These are phyloP conservation scores for Sporobolomyces pararoseus DNA, from an alignment of 768 basidiomycete species.

Conservation along the genomic window DNA sequence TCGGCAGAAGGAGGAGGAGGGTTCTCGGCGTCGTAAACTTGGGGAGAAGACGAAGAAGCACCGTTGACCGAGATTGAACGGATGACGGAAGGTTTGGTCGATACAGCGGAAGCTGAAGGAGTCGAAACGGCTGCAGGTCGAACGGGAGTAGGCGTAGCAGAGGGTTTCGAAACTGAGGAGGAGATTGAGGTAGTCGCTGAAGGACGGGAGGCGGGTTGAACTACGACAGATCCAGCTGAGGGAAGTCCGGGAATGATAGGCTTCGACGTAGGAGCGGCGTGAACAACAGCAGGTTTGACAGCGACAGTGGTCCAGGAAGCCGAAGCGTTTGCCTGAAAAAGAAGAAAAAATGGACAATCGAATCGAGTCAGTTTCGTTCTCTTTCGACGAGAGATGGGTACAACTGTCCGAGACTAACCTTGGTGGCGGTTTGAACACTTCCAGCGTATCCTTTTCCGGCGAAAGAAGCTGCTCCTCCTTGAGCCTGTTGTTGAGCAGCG, in stretches of 20 bases:
- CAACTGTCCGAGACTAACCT: too few relatives aligned
- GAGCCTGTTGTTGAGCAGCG: slow-evolving; percentile 30
- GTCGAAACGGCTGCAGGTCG: slow-evolving; percentile 11
- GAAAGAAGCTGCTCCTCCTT: slow-evolving; percentile 6
- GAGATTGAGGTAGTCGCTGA: background rate
- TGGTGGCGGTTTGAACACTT: slow-evolving; percentile 53
- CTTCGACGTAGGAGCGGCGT: slow-evolving; percentile 14
- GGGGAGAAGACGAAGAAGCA: slow-evolving; percentile 41
- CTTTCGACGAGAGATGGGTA: too few relatives aligned
- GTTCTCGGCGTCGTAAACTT: slow-evolving; percentile 60
- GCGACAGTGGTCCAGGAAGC: slow-evolving; percentile 41
- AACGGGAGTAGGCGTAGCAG: background rate
- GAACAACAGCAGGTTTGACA: slow-evolving; percentile 35
- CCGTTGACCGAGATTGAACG: slow-evolving; percentile 46
- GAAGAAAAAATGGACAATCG: background rate
- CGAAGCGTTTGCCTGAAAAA: background rate
- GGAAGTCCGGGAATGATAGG: slow-evolving; percentile 33
- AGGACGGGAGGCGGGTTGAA: slow-evolving; percentile 5
- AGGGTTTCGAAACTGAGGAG: background rate
- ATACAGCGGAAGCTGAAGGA: background rate
- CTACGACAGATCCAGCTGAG: slow-evolving; percentile 10
- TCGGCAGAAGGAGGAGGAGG: slow-evolving; percentile 73
- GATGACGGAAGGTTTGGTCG: slow-evolving; percentile 35
- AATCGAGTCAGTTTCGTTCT: too few relatives aligned
- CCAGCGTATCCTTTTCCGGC: slow-evolving; percentile 71